These are phyloP conservation scores for Conticribra guillardii DNA, from an alignment of 108 stramenopile genomes.

Conservation along the genomic window DNA sequence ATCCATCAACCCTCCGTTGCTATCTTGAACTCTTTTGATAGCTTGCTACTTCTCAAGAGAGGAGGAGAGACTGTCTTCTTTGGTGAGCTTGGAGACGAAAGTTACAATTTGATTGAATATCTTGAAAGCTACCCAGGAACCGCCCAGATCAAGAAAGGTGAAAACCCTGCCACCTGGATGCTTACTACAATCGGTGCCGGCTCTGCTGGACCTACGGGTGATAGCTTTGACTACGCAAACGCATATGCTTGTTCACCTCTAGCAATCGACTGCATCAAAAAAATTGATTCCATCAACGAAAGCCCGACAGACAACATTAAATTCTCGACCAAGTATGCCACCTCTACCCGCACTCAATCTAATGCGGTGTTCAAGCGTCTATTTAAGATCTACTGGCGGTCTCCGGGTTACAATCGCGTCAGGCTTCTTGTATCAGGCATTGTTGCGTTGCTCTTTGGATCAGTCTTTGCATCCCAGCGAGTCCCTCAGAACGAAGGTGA, in stretches of 20 bases:
- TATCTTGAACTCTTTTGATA: constrained; percentile 61
- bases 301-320: constrained; percentile 44
- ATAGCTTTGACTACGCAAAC: constrained; percentile 57
- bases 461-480: constrained; percentile 54
- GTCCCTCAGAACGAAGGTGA: constrained; percentile 57
- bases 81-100: constrained; percentile 76
- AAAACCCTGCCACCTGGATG: constrained; percentile 81
- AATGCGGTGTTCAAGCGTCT: constrained; percentile 51
- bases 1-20: constrained; percentile 68
- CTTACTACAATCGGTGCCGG: constrained; percentile 58
- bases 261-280: constrained; percentile 36
- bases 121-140: constrained; percentile 60
- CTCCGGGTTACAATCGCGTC: constrained; percentile 64
- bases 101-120: constrained; percentile 62
- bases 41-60: constrained; percentile 73
- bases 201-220: constrained; percentile 10
- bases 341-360: constrained; percentile 37
- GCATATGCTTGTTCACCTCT: constrained; percentile 53
- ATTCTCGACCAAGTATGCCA: constrained; percentile 54
- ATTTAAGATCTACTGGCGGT: constrained; percentile 62
- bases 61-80: constrained; percentile 88
- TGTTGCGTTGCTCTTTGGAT: constrained; percentile 66
- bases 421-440: constrained; percentile 54
- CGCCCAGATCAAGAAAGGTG: constrained; percentile 56
- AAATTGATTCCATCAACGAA: constrained; percentile 41